Evolutionary conservation across 495 filamentous ascomycete genomes (phyloP).

Genomic region (Parmelia sp.): DNA sequence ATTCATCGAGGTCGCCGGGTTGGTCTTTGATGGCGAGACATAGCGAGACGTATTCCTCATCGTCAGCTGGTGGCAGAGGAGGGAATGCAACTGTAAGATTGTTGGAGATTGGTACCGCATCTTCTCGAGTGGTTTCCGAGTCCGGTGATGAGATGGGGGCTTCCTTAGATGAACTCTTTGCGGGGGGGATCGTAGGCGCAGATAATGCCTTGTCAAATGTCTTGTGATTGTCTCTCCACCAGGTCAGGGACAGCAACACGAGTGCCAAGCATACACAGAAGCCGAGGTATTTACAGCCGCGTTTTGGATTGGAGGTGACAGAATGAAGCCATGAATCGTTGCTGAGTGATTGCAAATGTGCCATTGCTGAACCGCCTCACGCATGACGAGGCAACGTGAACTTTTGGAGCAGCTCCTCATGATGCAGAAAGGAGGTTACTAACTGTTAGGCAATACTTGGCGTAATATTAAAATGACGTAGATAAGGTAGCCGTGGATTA

Average conservation of each 20-base stretch:
- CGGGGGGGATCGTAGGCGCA: background rate
- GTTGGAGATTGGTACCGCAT: background rate
- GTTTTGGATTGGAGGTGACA: background rate
- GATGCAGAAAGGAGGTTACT: background rate
- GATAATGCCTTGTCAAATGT: background rate
- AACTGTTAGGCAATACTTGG: too few species aligned
- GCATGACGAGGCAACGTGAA: background rate
- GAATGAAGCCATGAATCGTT: background rate
- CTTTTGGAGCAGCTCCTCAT: background rate
- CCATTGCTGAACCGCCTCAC: background rate
- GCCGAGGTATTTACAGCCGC: background rate
- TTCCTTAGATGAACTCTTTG: background rate
- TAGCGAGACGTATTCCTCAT: conserved; percentile 26
- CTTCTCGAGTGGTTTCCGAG: background rate
- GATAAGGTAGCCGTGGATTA: too few species aligned
- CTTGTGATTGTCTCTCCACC: background rate
- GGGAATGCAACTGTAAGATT: conserved; percentile 1
- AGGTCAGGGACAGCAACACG: background rate
- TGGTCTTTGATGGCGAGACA: conserved; percentile 27
- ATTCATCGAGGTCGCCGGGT: conserved; percentile 23
- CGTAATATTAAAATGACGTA: too few species aligned
- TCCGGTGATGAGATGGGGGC: background rate
- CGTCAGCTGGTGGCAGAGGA: conserved; percentile 16
- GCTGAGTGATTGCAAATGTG: background rate
- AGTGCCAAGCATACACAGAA: background rate